Base-by-base conservation (phyloP, 306 rosid genomes). In the Inga leiocalycina region DNA sequence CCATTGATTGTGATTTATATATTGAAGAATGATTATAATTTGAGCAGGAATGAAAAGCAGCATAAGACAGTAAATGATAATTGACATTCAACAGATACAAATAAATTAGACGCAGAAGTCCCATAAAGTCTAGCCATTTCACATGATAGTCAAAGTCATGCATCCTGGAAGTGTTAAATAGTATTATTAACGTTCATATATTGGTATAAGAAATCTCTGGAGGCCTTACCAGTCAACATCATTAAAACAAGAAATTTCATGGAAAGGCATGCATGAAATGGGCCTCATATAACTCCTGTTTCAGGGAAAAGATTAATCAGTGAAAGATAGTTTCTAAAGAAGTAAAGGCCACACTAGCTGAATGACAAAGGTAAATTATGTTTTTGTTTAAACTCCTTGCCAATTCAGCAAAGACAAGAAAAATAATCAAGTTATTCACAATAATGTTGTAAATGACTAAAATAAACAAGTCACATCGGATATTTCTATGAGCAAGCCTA, bases 191-290 rank as follows among this genome's bases (percentile, higher is more conserved):
- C 74, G 84, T 43, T 48, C 27, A 24, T 24, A 24, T 24, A 24
- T 0, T 24, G 27, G 74, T 41, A 51, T 65, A 71, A 77, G 82
- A 51, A 68, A 82, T 41, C 30, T 79, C 20, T 78, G 57, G 81
- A 84, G 68, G 70, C 78, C 98, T 90, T 89, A 96, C 99, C 92
- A 71, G 84, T 88, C 94, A 81, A 93, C 97, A 74, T 90, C 86
- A 82, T 90, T 91, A 86, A 93, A 96, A 92, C 97, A 91, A 61
- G 86, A 83, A 85, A 89, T 82, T 87, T 96, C 97, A 81, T 93
- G 93, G 73, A 90, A 90, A 73, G 94, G 90, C 81, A 83, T 78
- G 88, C 94, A 85, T 78, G 90, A 92, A 77, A 90, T 84, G 51
- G 99, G 97, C 89, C 71, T 91, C 89, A 92, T 75, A 87, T 74